phyloP scores from a whole-genome alignment of 2,329 filamentous ascomycete genomes.

The Fusarium buharicum region DNA sequence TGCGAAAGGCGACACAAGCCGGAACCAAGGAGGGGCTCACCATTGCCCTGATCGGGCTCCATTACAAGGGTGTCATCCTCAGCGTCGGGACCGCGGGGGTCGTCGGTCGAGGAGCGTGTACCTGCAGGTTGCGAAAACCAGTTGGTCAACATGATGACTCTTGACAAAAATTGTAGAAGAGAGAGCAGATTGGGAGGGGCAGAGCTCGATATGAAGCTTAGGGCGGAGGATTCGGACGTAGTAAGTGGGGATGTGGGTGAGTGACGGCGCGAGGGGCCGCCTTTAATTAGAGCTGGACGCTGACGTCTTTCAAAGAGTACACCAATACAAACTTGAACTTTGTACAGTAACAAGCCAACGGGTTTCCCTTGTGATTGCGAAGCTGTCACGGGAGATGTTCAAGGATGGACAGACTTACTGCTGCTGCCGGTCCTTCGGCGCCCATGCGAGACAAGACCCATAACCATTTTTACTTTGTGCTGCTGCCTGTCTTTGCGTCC shows the following conservation, averaged over 20 bases:
- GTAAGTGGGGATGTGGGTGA: constrained; percentile 43
- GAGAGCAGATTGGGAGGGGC: constrained; percentile 28
- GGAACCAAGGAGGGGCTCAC: constrained; percentile 57
- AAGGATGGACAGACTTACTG: constrained; percentile 34
- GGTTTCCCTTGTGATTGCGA: constrained; percentile 7
- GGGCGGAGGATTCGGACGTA: constrained; percentile 38
- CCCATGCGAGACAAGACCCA: constrained; percentile 48
- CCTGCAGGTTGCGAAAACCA: constrained; percentile 56
- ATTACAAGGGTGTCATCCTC: constrained; percentile 83
- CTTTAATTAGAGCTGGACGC: constrained; percentile 32
- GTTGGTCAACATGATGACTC: constrained; percentile 55
- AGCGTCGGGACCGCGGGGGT: constrained; percentile 55
- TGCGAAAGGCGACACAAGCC: constrained; percentile 18
- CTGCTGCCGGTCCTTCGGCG: constrained; percentile 48
- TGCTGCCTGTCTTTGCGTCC: constrained; percentile 22
- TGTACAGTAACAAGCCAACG: not conserved
- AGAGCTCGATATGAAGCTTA: constrained; percentile 26
- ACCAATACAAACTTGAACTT: constrained; percentile 9
- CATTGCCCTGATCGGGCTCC: constrained; percentile 93
- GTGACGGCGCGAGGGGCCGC: constrained; percentile 31
- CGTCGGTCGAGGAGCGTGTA: constrained; percentile 67
- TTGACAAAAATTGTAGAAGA: constrained; percentile 31
- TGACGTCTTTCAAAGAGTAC: constrained; percentile 20
- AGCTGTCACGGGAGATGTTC: constrained; percentile 2
- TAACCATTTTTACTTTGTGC: constrained; percentile 44